Base-by-base conservation (phyloP, 2,329 filamentous ascomycete genomes). In the Trichoderma koningiopsis region DNA sequence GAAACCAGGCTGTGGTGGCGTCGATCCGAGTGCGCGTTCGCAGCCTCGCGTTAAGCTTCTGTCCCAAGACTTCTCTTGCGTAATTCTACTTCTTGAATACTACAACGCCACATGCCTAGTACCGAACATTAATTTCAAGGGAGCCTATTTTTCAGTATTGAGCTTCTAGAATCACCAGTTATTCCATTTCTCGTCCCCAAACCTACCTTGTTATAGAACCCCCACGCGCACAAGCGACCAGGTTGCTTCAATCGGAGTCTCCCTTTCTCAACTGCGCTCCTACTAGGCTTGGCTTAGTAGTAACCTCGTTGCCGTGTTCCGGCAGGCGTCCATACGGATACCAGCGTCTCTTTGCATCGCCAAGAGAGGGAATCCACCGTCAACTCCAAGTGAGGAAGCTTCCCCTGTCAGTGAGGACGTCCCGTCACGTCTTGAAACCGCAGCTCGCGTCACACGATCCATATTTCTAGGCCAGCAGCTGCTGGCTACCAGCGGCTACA, bases 401-500 rank as follows among this genome's bases (percentile, higher is more conserved):
- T 47, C 49, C 47, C 52, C 35, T 62, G 66, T 62, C 58, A 10
- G 49, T 7, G 31, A n/a, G 35, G 31, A 47, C 52, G 40, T 56
- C 47, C 16, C 33, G 5, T 31, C 35, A 14, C 35, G 47, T 40
- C 31, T 22, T 37, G 35, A 31, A 62, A 22, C 24, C 29, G 24
- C 65, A 58, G 13, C 53, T 58, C 57, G 47, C 27, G 47, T 43
- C 66, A 37, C 31, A 57, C 29, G 58, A 53, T 68, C 53, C 27
- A 19, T 35, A 43, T 22, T 14, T 40, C 4, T 22, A 33, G 40
- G 55, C 55, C 53, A 29, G 35, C 53, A 29, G 35, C 27, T 27
- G 29, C 19, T 52, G 43, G 57, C 49, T 37, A n/a, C 22, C 40
- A 40, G 40, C 7, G 64, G 19, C 69, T 24, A 53, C 73, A 72